These are phyloP conservation scores for Adansonia grandidieri DNA, from an alignment of 441 rosid species.

Conservation along the genomic window DNA sequence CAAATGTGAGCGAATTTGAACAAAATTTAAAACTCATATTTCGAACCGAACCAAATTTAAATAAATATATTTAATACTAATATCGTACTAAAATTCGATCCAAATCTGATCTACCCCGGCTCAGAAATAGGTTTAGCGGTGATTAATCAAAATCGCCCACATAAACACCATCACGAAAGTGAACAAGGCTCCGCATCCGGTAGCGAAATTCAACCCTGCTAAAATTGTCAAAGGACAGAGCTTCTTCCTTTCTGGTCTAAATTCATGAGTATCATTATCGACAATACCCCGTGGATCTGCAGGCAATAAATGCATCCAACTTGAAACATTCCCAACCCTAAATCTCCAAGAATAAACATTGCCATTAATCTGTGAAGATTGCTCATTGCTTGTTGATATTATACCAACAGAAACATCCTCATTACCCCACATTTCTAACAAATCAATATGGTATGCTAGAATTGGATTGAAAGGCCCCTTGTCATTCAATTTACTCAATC, in stretches of 20 bases:
- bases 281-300: slow-evolving; percentile 36
- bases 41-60: no score
- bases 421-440: slow-evolving; percentile 42
- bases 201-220: slow-evolving; percentile 44
- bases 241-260: slow-evolving; percentile 26
- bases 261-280: slow-evolving; percentile 24
- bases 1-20: no score
- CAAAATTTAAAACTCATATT: no score
- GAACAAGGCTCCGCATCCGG: slow-evolving; percentile 46
- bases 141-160: slow-evolving; percentile 37
- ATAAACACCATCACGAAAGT: slow-evolving; percentile 39
- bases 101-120: no score
- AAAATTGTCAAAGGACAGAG: slow-evolving; percentile 41
- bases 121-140: no score
- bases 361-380: slow-evolving; percentile 30
- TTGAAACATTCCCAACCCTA: slow-evolving; percentile 34
- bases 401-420: slow-evolving; percentile 45
- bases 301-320: slow-evolving; percentile 55
- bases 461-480: slow-evolving; percentile 43
- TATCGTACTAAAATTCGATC: no score
- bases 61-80: no score
- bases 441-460: slow-evolving; percentile 37
- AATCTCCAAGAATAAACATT: slow-evolving; percentile 52
- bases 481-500: slow-evolving; percentile 41
- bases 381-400: slow-evolving; percentile 35